Evolutionary conservation across 2,329 filamentous ascomycete genomes (phyloP).

Genomic region (Ceratocystis cubensis): DNA sequence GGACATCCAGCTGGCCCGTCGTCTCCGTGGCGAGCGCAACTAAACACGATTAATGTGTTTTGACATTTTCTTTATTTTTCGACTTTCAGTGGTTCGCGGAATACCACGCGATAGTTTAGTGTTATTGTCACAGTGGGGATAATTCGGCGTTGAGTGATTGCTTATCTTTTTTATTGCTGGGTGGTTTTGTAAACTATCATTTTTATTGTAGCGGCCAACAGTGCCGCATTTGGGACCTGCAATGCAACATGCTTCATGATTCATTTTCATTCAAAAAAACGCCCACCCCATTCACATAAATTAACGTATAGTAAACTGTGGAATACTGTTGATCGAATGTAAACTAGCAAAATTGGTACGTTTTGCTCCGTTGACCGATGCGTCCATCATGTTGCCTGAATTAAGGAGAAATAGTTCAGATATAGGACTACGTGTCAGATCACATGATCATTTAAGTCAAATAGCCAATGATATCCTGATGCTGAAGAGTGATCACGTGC

Average conservation of each 20-base stretch:
- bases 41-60: slow-evolving; percentile 34
- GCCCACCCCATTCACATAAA: too few species aligned
- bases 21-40: slow-evolving; percentile 88
- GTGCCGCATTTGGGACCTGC: slow-evolving; percentile 17
- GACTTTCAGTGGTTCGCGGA: slow-evolving; percentile 17
- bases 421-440: background rate
- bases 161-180: slow-evolving; percentile 20
- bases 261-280: background rate
- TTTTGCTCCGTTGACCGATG: too few species aligned
- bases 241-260: slow-evolving; percentile 19
- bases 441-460: background rate
- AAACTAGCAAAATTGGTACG: background rate
- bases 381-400: too few species aligned
- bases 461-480: background rate
- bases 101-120: slow-evolving; percentile 20
- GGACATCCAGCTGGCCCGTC: slow-evolving; percentile 92
- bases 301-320: background rate
- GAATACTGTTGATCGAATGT: background rate
- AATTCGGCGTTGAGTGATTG: slow-evolving; percentile 20
- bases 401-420: too few species aligned
- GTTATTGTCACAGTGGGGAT: slow-evolving; percentile 21
- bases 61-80: slow-evolving; percentile 14
- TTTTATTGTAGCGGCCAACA: slow-evolving; percentile 20
- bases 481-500: background rate
- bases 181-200: slow-evolving; percentile 22